Evolutionary conservation across 768 basidiomycete species (phyloP).

Genomic region (Termitomyces sp.): DNA sequence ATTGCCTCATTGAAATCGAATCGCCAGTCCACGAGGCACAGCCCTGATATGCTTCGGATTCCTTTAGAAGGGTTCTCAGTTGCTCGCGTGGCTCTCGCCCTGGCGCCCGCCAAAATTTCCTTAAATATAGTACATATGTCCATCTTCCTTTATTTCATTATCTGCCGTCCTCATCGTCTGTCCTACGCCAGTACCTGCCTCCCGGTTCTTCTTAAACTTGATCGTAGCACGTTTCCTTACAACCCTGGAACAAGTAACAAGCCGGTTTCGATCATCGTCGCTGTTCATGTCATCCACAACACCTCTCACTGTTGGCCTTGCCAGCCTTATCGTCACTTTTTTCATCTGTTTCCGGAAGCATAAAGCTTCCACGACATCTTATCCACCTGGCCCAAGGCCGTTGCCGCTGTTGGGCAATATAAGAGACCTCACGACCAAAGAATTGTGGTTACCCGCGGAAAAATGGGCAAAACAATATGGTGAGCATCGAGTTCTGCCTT

Average conservation of each 20-base stretch:
- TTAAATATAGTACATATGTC: constrained; percentile 12
- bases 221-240: neutral
- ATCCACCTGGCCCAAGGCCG: constrained; percentile 66
- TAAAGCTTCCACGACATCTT: constrained; percentile 32
- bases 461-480: constrained; percentile 62
- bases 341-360: constrained; percentile 38
- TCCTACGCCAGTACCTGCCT: neutral
- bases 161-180: constrained; percentile 2
- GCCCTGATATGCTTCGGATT: constrained; percentile 12
- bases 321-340: constrained; percentile 31
- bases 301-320: constrained; percentile 25
- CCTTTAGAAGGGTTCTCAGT: constrained; percentile 5
- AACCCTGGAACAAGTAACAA: neutral
- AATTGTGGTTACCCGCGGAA: constrained; percentile 59
- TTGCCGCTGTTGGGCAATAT: constrained; percentile 63
- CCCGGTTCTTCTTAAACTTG: neutral
- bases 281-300: constrained; percentile 16
- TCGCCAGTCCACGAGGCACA: constrained; percentile 9
- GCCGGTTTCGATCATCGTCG: constrained; percentile 1
- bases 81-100: constrained; percentile 13
- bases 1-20: constrained; percentile 4
- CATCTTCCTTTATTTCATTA: constrained; percentile 4
- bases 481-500: constrained; percentile 21
- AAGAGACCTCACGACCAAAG: constrained; percentile 48
- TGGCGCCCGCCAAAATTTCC: constrained; percentile 11